Percentiles rank a stretch among this genome's conserved stretches.
phyloP scores from a whole-genome alignment of 2,329 filamentous ascomycete genomes.

The Zymoseptoria ardabiliae region DNA sequence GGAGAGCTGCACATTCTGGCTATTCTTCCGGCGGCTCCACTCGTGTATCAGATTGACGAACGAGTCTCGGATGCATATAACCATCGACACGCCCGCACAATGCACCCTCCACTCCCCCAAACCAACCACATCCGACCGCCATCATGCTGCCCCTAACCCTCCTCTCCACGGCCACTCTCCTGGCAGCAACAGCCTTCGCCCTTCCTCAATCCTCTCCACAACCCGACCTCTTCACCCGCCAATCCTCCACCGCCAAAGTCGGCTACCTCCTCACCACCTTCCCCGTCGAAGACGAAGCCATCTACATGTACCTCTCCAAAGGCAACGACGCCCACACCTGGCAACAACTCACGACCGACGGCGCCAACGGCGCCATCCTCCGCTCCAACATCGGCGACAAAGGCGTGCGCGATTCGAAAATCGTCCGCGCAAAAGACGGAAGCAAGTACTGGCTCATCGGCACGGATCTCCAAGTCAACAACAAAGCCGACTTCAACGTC shows the following conservation, averaged over 20 bases:
- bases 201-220: neutral
- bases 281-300: slow-evolving; percentile 27
- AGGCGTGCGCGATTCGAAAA: slow-evolving; percentile 13
- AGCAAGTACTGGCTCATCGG: slow-evolving; percentile 14
- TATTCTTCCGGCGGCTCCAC: neutral
- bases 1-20: neutral
- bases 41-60: neutral
- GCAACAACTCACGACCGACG: slow-evolving; percentile 3
- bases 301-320: slow-evolving; percentile 13
- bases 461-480: slow-evolving; percentile 19
- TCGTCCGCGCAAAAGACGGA: slow-evolving; percentile 9
- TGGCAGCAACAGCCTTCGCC: neutral
- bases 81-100: neutral
- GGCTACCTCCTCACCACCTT: slow-evolving; percentile 17
- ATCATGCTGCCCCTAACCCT: neutral
- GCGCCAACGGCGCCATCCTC: slow-evolving; percentile 9
- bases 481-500: slow-evolving; percentile 18
- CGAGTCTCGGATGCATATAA: neutral
- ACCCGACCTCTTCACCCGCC: neutral
- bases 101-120: neutral
- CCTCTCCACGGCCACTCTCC: neutral
- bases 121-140: neutral
- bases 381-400: slow-evolving; percentile 9
- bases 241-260: slow-evolving; percentile 5
- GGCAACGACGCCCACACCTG: slow-evolving; percentile 15